Percentiles rank a stretch among this genome's conserved stretches.
These are phyloP conservation scores for Candida labiduridarum DNA, from an alignment of 1,139 yeast genomes.

Conservation along the genomic window DNA sequence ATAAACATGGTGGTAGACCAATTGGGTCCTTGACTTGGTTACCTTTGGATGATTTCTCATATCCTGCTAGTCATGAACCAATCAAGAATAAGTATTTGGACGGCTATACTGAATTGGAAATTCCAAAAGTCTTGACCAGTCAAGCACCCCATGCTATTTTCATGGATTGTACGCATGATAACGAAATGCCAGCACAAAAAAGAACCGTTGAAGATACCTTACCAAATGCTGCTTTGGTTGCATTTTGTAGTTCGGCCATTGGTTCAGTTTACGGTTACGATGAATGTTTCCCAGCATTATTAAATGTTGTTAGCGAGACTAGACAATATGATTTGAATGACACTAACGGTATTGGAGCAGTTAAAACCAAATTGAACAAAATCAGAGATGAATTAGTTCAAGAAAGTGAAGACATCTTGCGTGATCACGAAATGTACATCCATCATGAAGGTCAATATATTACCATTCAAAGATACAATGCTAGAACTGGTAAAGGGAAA, in stretches of 20 bases:
- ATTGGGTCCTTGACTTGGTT: conserved; percentile 86
- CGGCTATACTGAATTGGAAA: conserved; percentile 56
- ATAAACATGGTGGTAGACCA: conserved; percentile 93
- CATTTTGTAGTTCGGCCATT: conserved; percentile 90
- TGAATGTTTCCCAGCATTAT: conserved; percentile 80
- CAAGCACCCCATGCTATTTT: conserved; percentile 88
- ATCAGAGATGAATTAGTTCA: conserved; percentile 64
- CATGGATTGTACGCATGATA: conserved; percentile 98
- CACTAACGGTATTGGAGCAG: conserved; percentile 70
- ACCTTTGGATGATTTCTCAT: conserved; percentile 71
- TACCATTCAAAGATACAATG: conserved; percentile 84
- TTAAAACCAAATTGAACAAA: conserved; percentile 61
- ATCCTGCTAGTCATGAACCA: conserved; percentile 55
- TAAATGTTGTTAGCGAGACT: conserved; percentile 80
- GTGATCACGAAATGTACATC: conserved; percentile 88
- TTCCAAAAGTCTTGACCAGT: conserved; percentile 64
- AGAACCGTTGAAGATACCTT: conserved; percentile 93
- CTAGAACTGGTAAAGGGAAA: conserved; percentile 86
- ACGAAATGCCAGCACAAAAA: conserved; percentile 84
- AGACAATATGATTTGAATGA: conserved; percentile 60
- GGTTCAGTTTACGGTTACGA: conserved; percentile 96
- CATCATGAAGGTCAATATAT: conserved; percentile 93
- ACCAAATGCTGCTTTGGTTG: conserved; percentile 92
- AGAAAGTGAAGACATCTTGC: conserved; percentile 62
- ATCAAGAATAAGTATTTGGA: conserved; percentile 29